Percentiles rank a stretch among this genome's conserved stretches.
Conservation (phyloP, 805 yeast species). For the Candida maris region DNA sequence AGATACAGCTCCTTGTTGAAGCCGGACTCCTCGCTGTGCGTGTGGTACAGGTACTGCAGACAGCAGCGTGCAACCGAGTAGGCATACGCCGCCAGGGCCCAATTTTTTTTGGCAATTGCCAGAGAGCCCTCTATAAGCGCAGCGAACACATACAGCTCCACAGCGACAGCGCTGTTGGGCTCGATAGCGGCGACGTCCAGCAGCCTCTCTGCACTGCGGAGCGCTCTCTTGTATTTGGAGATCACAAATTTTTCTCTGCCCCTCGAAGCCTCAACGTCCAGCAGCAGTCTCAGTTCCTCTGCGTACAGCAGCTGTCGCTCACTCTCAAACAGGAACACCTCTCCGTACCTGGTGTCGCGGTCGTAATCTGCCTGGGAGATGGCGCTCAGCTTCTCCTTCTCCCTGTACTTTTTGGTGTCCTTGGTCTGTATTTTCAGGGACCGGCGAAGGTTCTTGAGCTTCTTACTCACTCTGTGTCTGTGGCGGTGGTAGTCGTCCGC, state of each 20-base stretch:
- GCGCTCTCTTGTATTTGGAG: slow-evolving; percentile 67
- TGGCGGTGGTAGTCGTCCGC: slow-evolving; percentile 68
- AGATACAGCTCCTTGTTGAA: slow-evolving; percentile 39
- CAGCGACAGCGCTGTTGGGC: slow-evolving; percentile 26
- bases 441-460: slow-evolving; percentile 61
- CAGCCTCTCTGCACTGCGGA: slow-evolving; percentile 41
- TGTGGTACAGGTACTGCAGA: slow-evolving; percentile 48
- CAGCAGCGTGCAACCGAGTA: slow-evolving; percentile 61
- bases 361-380: slow-evolving; percentile 49
- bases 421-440: slow-evolving; percentile 58
- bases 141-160: slow-evolving; percentile 37
- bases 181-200: slow-evolving; percentile 40
- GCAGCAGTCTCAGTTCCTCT: slow-evolving; percentile 52
- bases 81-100: slow-evolving; percentile 49
- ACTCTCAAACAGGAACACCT: slow-evolving; percentile 57
- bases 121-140: slow-evolving; percentile 35
- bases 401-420: slow-evolving; percentile 60
- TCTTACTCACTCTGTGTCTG: slow-evolving; percentile 58
- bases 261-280: slow-evolving; percentile 50
- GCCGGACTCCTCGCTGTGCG: slow-evolving; percentile 19
- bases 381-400: slow-evolving; percentile 43
- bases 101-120: slow-evolving; percentile 50
- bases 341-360: slow-evolving; percentile 49
- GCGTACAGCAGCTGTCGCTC: slow-evolving; percentile 77
- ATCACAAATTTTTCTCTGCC: slow-evolving; percentile 48